phyloP scores from a whole-genome alignment of 805 yeast species.

The Candida nonsorbophila region DNA sequence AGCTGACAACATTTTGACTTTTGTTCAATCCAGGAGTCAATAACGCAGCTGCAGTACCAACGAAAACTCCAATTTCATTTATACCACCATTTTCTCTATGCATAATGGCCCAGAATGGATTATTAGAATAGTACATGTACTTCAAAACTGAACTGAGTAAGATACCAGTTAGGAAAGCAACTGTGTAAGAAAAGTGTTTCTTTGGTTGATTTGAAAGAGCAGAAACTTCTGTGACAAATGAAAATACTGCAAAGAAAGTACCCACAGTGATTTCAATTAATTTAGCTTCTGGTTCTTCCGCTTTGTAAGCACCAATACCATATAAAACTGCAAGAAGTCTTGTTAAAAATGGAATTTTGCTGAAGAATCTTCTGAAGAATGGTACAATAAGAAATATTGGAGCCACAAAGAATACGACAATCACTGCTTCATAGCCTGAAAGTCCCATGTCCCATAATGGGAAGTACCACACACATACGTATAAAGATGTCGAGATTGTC shows the following conservation, averaged over 20 bases:
- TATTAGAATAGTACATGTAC: slow-evolving; percentile 73
- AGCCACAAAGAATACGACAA: slow-evolving; percentile 46
- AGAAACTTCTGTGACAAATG: slow-evolving; percentile 52
- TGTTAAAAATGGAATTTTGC: slow-evolving; percentile 46
- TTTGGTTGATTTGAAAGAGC: slow-evolving; percentile 22
- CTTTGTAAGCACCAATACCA: slow-evolving; percentile 73
- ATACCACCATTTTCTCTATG: slow-evolving; percentile 80
- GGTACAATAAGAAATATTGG: slow-evolving; percentile 53
- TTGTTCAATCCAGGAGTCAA: slow-evolving; percentile 41
- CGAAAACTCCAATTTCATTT: slow-evolving; percentile 60
- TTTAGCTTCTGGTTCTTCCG: slow-evolving; percentile 65
- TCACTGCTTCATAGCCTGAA: slow-evolving; percentile 83
- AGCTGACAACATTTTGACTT: background rate
- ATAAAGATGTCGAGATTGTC: slow-evolving; percentile 76
- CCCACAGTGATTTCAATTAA: slow-evolving; percentile 65
- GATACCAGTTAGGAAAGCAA: slow-evolving; percentile 67
- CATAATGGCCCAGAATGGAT: slow-evolving; percentile 97
- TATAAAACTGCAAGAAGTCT: slow-evolving; percentile 50
- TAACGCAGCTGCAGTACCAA: slow-evolving; percentile 63
- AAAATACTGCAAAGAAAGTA: slow-evolving; percentile 52
- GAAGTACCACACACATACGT: slow-evolving; percentile 91
- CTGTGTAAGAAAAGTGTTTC: slow-evolving; percentile 39
- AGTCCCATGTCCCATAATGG: slow-evolving; percentile 98
- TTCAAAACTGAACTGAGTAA: slow-evolving; percentile 70
- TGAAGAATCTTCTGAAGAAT: slow-evolving; percentile 29